Base-by-base conservation (phyloP, 495 filamentous ascomycete genomes). In the Aspergillus biplanus region DNA sequence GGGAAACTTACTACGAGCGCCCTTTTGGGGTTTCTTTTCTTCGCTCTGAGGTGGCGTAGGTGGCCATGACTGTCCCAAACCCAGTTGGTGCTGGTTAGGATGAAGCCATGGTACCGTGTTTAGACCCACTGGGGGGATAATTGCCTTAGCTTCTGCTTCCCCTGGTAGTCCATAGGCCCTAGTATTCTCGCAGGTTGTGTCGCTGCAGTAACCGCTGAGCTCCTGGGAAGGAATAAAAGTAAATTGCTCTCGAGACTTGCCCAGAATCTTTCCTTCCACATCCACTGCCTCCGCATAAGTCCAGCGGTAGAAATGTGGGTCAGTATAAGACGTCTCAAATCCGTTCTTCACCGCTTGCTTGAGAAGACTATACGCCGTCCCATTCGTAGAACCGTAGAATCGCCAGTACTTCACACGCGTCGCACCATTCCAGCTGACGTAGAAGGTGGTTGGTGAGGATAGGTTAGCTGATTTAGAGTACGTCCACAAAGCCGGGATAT, bases 381-480 rank as follows among this genome's bases (percentile, higher is more conserved):
- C 61, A 63, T 78, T 73, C 52, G 58, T 61, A 6, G 76, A 59
- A 44, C 78, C 79, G 66, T 72, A 79, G 64, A 82, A 77, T 11
- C 72, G 69, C 78, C 78, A 82, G 44, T 46, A 58, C 16, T 71
- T 58, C 35, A 82, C 74, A 18, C 74, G 77, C 13, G 80, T 82
- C 13, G 80, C 80, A 11, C 80, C 80, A 56, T 82, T 82, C 80
- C 80, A 82, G 67, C 78, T 81, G 33, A 74, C 78, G 44, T 82
- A 82, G 59, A 81, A 71, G 39, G 61, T 76, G 1, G 72, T 79
- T 0, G 73, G 59, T 0, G 78, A 73, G 33, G 66, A 65, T 0
- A 67, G 61, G 2, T 72, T 66, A 31, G 59, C 66, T 9, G 73
- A 69, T 7, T 63, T 70, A 12, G 80, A 71, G 52, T 82, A 82